Evolutionary conservation across 306 rosid genomes (phyloP).

Genomic region (Malus fusca): DNA sequence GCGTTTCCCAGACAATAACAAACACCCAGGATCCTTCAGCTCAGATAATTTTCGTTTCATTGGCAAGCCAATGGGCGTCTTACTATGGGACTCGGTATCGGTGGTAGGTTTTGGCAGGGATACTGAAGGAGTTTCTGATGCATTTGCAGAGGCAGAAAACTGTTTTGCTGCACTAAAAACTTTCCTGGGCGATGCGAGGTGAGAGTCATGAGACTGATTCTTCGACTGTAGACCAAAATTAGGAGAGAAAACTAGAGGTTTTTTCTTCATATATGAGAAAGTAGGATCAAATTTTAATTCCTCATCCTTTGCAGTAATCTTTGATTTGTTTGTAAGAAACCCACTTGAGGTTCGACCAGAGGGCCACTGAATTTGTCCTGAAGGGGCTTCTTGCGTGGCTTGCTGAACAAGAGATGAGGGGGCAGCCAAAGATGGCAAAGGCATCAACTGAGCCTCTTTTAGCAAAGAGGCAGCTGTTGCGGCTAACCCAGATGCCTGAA

Average conservation of each 20-base stretch:
- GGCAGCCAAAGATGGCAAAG: conserved; percentile 69
- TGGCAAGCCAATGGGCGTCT: conserved; percentile 63
- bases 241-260: conserved; percentile 60
- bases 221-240: conserved; percentile 58
- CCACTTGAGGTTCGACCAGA: conserved; percentile 68
- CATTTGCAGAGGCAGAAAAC: conserved; percentile 32
- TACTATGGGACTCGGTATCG: conserved; percentile 65
- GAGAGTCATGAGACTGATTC: conserved; percentile 43
- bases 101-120: conserved; percentile 28
- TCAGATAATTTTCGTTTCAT: conserved; percentile 69
- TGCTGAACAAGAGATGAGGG: conserved; percentile 68
- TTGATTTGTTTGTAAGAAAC: conserved; percentile 58
- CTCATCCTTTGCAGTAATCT: conserved; percentile 46
- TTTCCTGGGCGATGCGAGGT: conserved; percentile 34
- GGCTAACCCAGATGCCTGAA: conserved; percentile 84
- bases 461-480: conserved; percentile 62
- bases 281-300: conserved; percentile 40
- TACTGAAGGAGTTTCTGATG: conserved; percentile 37
- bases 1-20: conserved; percentile 61
- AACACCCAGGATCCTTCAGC: conserved; percentile 48
- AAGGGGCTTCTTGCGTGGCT: conserved; percentile 59
- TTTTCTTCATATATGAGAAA: conserved; percentile 48
- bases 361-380: conserved; percentile 75
- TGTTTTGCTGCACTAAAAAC: conserved; percentile 39
- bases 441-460: conserved; percentile 91